Conservation (phyloP, 139 green algal species). For the Chlamydomonas sp. region DNA sequence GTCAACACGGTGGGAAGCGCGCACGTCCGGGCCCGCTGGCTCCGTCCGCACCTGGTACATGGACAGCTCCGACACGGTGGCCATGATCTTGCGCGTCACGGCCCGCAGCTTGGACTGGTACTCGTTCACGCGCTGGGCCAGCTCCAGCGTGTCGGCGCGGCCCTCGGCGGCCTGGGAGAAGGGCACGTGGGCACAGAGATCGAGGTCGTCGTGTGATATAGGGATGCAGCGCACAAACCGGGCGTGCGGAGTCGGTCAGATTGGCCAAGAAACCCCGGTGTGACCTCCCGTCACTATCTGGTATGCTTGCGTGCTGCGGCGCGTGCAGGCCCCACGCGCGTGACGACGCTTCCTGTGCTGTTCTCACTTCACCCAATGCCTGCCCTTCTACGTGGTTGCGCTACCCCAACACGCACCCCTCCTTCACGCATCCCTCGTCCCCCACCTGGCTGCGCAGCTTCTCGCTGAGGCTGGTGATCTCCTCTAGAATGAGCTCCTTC, state of each 20-base stretch:
- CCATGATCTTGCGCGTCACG: slow-evolving; percentile 87
- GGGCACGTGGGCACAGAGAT: not conserved
- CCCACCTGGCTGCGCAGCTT: slow-evolving; percentile 55
- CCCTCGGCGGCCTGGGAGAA: slow-evolving; percentile 64
- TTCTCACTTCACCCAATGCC: not conserved
- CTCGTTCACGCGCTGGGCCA: slow-evolving; percentile 75
- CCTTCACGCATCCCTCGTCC: too few species aligned
- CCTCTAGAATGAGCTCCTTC: slow-evolving; percentile 86
- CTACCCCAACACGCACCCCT: too few species aligned
- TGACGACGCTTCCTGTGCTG: not conserved
- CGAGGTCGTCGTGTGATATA: not conserved
- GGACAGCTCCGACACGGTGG: slow-evolving; percentile 86
- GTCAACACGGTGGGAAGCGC: too few species aligned
- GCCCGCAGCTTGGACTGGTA: slow-evolving; percentile 72
- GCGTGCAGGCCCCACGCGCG: too few species aligned
- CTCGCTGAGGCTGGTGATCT: slow-evolving; percentile 57
- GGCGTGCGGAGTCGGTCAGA: too few species aligned
- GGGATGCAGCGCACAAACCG: too few species aligned
- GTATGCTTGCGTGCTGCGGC: too few species aligned
- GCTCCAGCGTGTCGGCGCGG: slow-evolving; percentile 65
- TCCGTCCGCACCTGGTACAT: slow-evolving; percentile 78
- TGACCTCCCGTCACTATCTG: too few species aligned
- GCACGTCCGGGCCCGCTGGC: not conserved
- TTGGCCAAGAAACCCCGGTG: too few species aligned
- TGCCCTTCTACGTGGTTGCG: not conserved